Conservation (phyloP, 805 yeast species). For the Ogataea haglerorum region DNA sequence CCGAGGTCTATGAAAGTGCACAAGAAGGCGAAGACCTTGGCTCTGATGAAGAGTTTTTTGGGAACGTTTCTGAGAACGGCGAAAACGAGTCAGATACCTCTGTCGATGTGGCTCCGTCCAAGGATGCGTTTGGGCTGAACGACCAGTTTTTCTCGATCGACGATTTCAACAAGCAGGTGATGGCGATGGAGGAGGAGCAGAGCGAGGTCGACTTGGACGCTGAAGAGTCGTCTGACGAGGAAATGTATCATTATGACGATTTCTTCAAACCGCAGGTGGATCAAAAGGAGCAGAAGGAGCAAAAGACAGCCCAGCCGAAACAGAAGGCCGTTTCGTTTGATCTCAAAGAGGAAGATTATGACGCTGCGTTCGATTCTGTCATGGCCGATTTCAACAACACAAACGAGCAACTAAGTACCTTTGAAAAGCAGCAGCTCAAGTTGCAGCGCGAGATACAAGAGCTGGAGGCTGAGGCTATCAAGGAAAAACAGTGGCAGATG, state of each 20-base stretch:
- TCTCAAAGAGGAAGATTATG: slow-evolving; percentile 59
- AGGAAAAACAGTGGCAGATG: slow-evolving; percentile 90
- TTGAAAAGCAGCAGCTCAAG: slow-evolving; percentile 76
- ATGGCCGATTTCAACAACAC: slow-evolving; percentile 48
- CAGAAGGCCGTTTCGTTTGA: slow-evolving; percentile 33
- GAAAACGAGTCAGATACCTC: slow-evolving; percentile 13
- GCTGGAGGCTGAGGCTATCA: slow-evolving; percentile 83
- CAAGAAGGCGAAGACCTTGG: slow-evolving; percentile 27
- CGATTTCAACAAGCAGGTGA: slow-evolving; percentile 43
- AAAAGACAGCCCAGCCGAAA: slow-evolving; percentile 11
- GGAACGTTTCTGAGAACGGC: slow-evolving; percentile 17
- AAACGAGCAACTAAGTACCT: slow-evolving; percentile 57
- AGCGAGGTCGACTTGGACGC: slow-evolving; percentile 52
- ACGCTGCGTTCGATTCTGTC: slow-evolving; percentile 56
- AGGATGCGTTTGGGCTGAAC: slow-evolving; percentile 66
- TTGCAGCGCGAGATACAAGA: slow-evolving; percentile 73
- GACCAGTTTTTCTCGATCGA: slow-evolving; percentile 84
- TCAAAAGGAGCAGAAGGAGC: slow-evolving; percentile 6
- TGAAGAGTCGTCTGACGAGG: slow-evolving; percentile 46
- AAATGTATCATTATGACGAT: slow-evolving; percentile 58
- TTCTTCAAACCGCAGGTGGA: slow-evolving; percentile 47
- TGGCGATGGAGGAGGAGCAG: slow-evolving; percentile 40
- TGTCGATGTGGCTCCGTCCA: slow-evolving; percentile 28
- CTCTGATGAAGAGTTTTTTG: slow-evolving; percentile 21
- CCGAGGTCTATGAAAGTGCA: slow-evolving; percentile 24